Evolutionary conservation across 1,284 basidiomycete genomes (phyloP), one percentile per base, ranked within the genome.

Genomic region (Trichosporon sp.): DNA sequence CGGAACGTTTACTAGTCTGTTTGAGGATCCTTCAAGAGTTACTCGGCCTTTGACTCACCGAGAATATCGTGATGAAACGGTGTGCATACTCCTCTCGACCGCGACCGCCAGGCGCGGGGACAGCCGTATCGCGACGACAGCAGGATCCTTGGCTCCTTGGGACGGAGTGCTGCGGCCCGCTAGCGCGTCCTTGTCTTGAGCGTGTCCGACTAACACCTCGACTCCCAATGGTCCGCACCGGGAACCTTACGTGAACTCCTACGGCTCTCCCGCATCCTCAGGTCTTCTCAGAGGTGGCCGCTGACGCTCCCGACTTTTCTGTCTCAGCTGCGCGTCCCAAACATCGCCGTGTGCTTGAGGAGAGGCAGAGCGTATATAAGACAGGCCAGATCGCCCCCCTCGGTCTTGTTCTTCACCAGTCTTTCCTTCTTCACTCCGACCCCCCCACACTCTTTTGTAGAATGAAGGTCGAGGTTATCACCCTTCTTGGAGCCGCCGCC

Each of bases 391-490:
- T 11, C 2, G 6, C 18, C 13, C 12, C 29, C 15, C 3, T 8
- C 11, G 15, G 15, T n/a, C 29, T 60, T 18, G 29, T 32, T 31
- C 56, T n/a, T 18, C 56, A 60, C 18, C 47, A 60, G 29, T 31
- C 56, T 60, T 32, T 60, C 56, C 31, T 58, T 60, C n/a, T 3
- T 32, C 29, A 29, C 18, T n/a, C 56, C 27, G 18, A 29, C 56
- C 29, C 56, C 34, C 34, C 34, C 34, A 65, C 64, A 56, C 64
- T 65, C 51, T 21, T 65, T 65, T n/a, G 67, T 44, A 68, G 44
- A 53, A 68, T 68, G 67, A 68, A 68, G 67, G 53, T 64, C 34
- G n/a, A 63, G 60, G 56, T 60, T 60, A 60, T 60, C 56, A 64
- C 62, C 32, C 31, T 68, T 58, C 60, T 68, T 31, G 67, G 62